Conservation (phyloP, 2,329 filamentous ascomycete species). For the Ceratocystis papillata region DNA sequence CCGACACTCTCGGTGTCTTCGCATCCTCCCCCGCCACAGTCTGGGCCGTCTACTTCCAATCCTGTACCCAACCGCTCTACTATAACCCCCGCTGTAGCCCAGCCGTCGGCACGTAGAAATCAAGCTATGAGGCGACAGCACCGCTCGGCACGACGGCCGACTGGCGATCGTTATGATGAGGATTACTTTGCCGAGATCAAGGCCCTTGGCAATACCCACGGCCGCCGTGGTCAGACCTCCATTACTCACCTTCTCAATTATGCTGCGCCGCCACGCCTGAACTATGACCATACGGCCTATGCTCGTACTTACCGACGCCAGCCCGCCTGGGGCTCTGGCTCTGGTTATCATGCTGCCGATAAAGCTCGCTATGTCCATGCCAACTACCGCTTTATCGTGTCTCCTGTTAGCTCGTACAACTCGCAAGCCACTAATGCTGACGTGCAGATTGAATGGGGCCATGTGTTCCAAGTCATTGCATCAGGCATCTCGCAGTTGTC, state of each 20-base stretch:
- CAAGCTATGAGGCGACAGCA: conserved; percentile 73
- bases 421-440: conserved; percentile 78
- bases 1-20: background rate
- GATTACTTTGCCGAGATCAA: conserved; percentile 75
- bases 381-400: conserved; percentile 94
- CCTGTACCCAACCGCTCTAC: conserved; percentile 4
- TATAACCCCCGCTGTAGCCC: conserved; percentile 25
- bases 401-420: conserved; percentile 67
- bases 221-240: conserved; percentile 82
- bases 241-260: conserved; percentile 97
- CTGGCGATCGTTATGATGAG: conserved; percentile 46
- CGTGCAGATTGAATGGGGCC: conserved; percentile 78
- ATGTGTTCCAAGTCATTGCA: conserved; percentile 82
- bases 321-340: conserved; percentile 73
- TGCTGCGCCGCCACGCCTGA: conserved; percentile 57
- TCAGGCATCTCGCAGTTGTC: conserved; percentile 80
- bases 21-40: background rate
- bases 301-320: conserved; percentile 55
- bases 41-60: conserved; percentile 4
- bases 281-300: conserved; percentile 45
- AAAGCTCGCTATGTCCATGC: conserved; percentile 87
- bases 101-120: conserved; percentile 54
- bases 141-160: conserved; percentile 65
- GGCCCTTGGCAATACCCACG: conserved; percentile 47
- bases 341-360: conserved; percentile 79